Conservation (phyloP, 176 grass and related monocot genomes). For the Melocanna baccifera region DNA sequence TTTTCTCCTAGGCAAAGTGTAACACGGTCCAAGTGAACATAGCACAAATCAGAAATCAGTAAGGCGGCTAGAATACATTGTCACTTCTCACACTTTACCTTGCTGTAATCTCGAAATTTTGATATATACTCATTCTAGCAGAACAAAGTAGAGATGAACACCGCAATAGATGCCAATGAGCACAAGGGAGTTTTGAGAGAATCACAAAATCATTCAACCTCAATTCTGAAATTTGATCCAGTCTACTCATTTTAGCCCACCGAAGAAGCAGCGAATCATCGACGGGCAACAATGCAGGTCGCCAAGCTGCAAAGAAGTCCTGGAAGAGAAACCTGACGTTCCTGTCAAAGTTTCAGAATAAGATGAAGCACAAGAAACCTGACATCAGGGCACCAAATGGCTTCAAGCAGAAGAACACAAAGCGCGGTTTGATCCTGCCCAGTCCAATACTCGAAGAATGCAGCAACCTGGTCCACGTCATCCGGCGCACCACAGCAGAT, state of each 20-base stretch:
- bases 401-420: background rate
- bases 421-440: background rate
- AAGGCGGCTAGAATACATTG: no score
- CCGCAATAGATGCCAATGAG: no score
- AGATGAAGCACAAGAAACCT: constrained; percentile 36
- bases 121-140: no score
- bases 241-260: background rate
- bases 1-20: no score
- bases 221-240: background rate
- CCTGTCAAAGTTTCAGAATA: constrained; percentile 38
- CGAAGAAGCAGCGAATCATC: background rate
- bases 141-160: no score
- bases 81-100: no score
- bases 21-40: no score
- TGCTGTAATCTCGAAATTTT: no score
- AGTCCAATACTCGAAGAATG: constrained; percentile 23
- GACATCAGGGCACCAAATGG: constrained; percentile 10
- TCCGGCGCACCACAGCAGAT: constrained; percentile 12
- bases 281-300: background rate
- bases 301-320: constrained; percentile 25
- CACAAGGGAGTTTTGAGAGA: no score
- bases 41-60: no score
- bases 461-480: constrained; percentile 1
- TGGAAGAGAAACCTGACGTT: constrained; percentile 43
- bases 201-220: background rate